Evolutionary conservation across 1,284 basidiomycete genomes (phyloP).

Genomic region (Waitea zeae): DNA sequence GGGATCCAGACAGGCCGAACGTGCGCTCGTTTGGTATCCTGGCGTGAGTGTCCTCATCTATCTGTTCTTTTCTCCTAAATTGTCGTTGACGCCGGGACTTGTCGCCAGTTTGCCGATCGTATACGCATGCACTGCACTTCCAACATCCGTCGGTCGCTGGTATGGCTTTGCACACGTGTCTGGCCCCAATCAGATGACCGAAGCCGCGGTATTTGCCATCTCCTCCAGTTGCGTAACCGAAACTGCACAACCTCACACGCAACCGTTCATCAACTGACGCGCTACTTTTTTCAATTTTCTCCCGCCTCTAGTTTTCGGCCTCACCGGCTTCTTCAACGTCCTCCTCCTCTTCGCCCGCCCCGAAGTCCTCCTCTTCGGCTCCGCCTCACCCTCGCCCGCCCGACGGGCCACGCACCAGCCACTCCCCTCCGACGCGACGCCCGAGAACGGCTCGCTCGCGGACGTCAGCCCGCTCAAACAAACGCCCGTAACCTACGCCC

Average conservation of each 20-base stretch:
- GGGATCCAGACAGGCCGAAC: neutral
- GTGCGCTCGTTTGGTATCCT: slow-evolving; percentile 1
- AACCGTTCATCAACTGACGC: no score
- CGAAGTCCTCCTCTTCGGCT: no score
- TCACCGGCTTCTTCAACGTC: slow-evolving; percentile 1
- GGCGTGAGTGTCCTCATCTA: neutral
- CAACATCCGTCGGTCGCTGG: neutral
- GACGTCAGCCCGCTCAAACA: no score
- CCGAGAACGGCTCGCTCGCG: no score
- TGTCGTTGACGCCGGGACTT: neutral
- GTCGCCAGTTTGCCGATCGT: neutral
- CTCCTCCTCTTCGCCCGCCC: neutral
- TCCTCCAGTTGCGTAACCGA: neutral
- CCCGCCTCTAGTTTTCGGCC: neutral
- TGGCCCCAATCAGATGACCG: no score
- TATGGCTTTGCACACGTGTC: no score
- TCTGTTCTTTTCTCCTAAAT: neutral
- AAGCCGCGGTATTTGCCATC: no score
- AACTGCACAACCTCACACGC: neutral
- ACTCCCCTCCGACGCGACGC: no score
- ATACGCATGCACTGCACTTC: neutral
- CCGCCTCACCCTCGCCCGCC: no score
- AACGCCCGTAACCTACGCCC: no score
- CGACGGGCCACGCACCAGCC: no score
- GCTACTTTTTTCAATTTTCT: no score